Evolutionary conservation across 2,329 filamentous ascomycete genomes (phyloP), one percentile per base, ranked within the genome.

Genomic region (Xylariaceae sp.): DNA sequence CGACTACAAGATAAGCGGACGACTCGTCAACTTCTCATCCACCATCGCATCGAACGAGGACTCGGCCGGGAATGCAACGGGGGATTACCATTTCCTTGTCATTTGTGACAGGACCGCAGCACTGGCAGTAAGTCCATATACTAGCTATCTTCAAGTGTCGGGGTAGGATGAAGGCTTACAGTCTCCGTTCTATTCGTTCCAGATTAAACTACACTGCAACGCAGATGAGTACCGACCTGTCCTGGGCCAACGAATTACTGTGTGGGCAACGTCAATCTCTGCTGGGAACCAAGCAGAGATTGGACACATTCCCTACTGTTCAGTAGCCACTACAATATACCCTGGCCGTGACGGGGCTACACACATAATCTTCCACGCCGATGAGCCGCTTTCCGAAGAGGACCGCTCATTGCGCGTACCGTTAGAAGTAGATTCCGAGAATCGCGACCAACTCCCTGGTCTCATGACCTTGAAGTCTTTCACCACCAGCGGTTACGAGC

Each of bases 401-500:
- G 56, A 65, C 12, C 55, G 48, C 7, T 59, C 67, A 39, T 69
- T 67, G 50, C 71, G 67, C 24, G 57, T 50, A 18, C 74, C 75
- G 9, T 59, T 75, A 14, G 65, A 64, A 4, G 67, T 65, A 36
- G 53, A 55, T 19, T 53, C 47, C 54, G 39, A 39, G 7, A 27
- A 38, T 13, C 37, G 44, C 14, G 45, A 51, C 18, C 43, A 50
- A 2, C 55, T 75, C 3, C 57, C 63, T 4, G 67, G 66, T 2
- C 60, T 81, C 9, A 78, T 81, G 70, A 78, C 71, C 3, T 57
- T 81, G 23, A 68, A 69, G 36, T 66, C 65, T 30, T 81, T 76
- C 52, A 59, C 74, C 2, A 63, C 69, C 27, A 70, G 70, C 2
- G 76, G 74, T 0, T 69, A 71, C 40, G 75, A 80, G 9, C 40